These are phyloP conservation scores for Drechmeria coniospora DNA, from an alignment of 2,329 filamentous ascomycete genomes.

Conservation along the genomic window DNA sequence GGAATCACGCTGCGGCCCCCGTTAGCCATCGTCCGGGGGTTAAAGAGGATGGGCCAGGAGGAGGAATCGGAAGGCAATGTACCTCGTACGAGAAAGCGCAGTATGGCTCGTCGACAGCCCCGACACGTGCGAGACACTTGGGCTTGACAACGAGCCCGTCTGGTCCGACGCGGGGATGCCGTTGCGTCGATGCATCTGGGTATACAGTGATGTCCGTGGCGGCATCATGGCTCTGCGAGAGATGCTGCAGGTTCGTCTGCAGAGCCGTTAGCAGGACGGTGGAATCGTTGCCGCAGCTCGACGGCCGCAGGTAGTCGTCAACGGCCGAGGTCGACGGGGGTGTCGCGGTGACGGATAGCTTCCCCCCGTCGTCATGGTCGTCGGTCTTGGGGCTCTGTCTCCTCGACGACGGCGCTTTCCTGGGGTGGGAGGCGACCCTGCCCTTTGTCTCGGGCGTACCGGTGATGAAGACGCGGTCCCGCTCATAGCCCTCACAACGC, in stretches of 20 bases:
- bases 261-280: conserved; percentile 29
- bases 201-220: conserved; percentile 23
- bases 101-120: conserved; percentile 17
- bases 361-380: conserved; percentile 11
- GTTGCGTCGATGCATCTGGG: conserved; percentile 21
- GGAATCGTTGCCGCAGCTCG: conserved; percentile 19
- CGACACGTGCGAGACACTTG: conserved; percentile 28
- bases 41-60: too few relatives aligned
- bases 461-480: conserved; percentile 48
- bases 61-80: too few relatives aligned
- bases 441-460: conserved; percentile 39
- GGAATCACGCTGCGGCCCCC: conserved; percentile 28
- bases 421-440: conserved; percentile 41
- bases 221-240: conserved; percentile 11
- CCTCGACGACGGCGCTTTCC: conserved; percentile 20
- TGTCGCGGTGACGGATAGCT: conserved; percentile 16
- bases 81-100: conserved; percentile 41
- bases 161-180: conserved; percentile 17
- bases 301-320: conserved; percentile 29
- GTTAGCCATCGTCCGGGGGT: background rate
- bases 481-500: conserved; percentile 45
- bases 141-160: conserved; percentile 25
- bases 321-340: conserved; percentile 33
- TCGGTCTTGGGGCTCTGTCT: conserved; percentile 13
- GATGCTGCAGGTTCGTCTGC: conserved; percentile 24